phyloP scores from a whole-genome alignment of 805 yeast genomes.

The Kurtzmaniella cleridarum region DNA sequence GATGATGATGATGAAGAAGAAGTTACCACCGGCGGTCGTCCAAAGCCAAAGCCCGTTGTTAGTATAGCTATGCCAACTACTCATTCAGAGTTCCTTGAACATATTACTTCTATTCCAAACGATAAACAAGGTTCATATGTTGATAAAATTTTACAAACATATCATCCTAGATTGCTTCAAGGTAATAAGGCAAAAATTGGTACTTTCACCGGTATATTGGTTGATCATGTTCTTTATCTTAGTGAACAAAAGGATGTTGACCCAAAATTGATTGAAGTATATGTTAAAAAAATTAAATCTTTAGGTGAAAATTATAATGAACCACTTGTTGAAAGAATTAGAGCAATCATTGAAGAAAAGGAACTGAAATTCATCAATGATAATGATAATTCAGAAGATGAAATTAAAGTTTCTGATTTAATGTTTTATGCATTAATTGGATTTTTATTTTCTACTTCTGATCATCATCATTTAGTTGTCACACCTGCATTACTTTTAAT shows the following conservation, averaged over 20 bases:
- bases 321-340: conserved; percentile 54
- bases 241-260: conserved; percentile 27
- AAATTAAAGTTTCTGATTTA: conserved; percentile 39
- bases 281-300: conserved; percentile 45
- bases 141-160: conserved; percentile 49
- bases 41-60: conserved; percentile 5
- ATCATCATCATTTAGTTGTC: conserved; percentile 85
- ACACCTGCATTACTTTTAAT: conserved; percentile 77
- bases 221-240: conserved; percentile 55
- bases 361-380: conserved; percentile 7
- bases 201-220: conserved; percentile 53
- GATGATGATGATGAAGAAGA: conserved; percentile 14
- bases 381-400: not conserved
- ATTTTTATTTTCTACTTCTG: conserved; percentile 84
- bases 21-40: conserved; percentile 7
- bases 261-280: conserved; percentile 31
- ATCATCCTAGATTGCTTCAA: conserved; percentile 71
- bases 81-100: conserved; percentile 23
- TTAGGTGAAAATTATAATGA: conserved; percentile 64
- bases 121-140: conserved; percentile 44
- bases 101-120: conserved; percentile 35
- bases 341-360: conserved; percentile 47
- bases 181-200: conserved; percentile 79
- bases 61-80: conserved; percentile 25
- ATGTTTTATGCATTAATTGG: conserved; percentile 71